phyloP scores from a whole-genome alignment of 2,329 filamentous ascomycete genomes.

The Aureobasidium sp. region DNA sequence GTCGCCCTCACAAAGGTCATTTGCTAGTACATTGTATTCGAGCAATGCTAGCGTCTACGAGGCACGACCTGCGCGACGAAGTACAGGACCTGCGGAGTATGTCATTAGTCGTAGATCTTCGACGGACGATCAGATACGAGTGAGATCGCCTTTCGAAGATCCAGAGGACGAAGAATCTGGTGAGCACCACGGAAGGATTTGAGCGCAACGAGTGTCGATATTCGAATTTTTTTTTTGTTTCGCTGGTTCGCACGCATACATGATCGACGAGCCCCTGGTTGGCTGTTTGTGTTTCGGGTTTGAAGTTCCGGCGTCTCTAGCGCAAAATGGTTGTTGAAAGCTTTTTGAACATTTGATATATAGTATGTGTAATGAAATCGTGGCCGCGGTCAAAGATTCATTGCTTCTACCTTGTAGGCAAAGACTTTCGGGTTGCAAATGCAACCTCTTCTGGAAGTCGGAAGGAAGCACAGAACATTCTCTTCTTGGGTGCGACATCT shows the following conservation, averaged over 20 bases:
- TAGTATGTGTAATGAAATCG: background rate
- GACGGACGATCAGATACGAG: background rate
- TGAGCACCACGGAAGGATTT: background rate
- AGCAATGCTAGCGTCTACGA: constrained; percentile 10
- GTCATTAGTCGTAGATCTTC: background rate
- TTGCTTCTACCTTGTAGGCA: background rate
- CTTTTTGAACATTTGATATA: background rate
- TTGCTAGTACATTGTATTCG: constrained; percentile 9
- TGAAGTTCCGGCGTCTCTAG: background rate
- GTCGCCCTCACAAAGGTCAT: background rate
- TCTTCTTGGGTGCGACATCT: constrained; percentile 85
- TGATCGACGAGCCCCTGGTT: background rate
- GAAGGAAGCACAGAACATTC: constrained; percentile 95
- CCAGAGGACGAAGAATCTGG: background rate
- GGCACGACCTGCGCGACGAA: constrained; percentile 8
- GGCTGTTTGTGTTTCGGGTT: no score
- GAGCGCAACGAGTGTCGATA: background rate
- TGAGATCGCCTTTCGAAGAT: constrained; percentile 5
- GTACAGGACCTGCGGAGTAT: constrained; percentile 3
- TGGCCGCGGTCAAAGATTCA: background rate
- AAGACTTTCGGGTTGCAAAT: constrained; percentile 43
- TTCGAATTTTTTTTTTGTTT: background rate
- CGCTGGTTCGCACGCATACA: background rate
- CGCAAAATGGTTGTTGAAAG: background rate
- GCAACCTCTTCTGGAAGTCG: constrained; percentile 74